Base-by-base conservation (phyloP, 1,284 basidiomycete species). In the Heterobasidion irregulare region DNA sequence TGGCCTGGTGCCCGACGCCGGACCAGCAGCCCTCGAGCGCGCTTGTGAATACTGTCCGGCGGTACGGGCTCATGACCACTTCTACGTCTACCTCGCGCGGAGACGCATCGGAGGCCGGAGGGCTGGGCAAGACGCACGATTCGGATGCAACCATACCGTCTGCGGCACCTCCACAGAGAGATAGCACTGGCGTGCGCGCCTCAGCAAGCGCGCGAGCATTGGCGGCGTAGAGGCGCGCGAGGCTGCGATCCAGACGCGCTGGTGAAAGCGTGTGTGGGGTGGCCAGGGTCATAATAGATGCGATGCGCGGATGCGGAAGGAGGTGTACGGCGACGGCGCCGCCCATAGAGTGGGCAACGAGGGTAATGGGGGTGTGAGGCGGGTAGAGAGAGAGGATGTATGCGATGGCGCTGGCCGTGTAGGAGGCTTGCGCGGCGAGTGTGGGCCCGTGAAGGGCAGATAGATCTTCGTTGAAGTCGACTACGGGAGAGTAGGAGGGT, bases 271-370 rank as follows among this genome's bases (percentile, higher is more conserved):
- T 80, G 63, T 98, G 94, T 0, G 97, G 96, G 0, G 96, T 93
- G 2, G 93, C 94, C 85, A 99, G 91, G 3, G 97, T 98, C 58
- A 99, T 80, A 56, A 99, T 80, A 0, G 87, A 81, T 16, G 90
- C 84, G 47, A 99, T 80, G 53, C 80, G 68, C 8, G 67, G 62
- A 8, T 81, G 79, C 1, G 84, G 80, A 13, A 93, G 77, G 10
- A 89, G 75, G 2, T 86, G 78, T 0, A 84, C 84, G 7, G 92
- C 93, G 6, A 96, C 93, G 47, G 98, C 75, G 2, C 97, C 97
- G n/a, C 97, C 97, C 97, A 99, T 99, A 12, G 95, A 98, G 67
- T 99, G 96, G 0, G 89, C 96, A 63, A 98, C 74, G 55, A 99
- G 68, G 36, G 89, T 82, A 50, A 98, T 82, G 34, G 72, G 64